Conservation (phyloP, 768 basidiomycete genomes). For the Nidularia pulvinata region DNA sequence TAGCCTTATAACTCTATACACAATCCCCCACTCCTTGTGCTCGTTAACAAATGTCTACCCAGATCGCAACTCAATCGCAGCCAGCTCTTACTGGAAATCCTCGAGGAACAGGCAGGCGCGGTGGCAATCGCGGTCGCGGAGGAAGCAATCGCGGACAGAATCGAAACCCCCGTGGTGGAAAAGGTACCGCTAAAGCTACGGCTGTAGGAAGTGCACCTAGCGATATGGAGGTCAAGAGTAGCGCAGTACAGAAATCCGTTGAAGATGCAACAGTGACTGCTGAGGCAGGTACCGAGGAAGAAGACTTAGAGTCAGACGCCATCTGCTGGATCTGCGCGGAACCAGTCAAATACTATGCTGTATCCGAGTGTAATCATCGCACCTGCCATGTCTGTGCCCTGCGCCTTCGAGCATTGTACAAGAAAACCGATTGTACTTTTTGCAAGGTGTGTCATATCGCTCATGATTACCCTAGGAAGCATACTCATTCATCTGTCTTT, state of each 20-base stretch:
- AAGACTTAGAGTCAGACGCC: slow-evolving; percentile 33
- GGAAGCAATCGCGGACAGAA: slow-evolving; percentile 11
- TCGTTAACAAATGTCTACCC: slow-evolving; percentile 15
- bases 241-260: not conserved
- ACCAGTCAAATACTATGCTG: slow-evolving; percentile 85
- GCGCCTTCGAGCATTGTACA: slow-evolving; percentile 88
- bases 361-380: slow-evolving; percentile 91
- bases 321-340: slow-evolving; percentile 97
- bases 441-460: slow-evolving; percentile 88
- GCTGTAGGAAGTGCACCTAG: not conserved
- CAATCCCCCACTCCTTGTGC: too few relatives aligned
- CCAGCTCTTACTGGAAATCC: not conserved
- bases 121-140: slow-evolving; percentile 7
- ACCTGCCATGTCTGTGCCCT: slow-evolving; percentile 96
- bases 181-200: not conserved
- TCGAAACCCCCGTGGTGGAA: slow-evolving; percentile 1
- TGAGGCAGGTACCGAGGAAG: slow-evolving; percentile 24
- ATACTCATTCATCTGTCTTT: not conserved
- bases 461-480: slow-evolving; percentile 70
- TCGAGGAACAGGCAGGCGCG: slow-evolving; percentile 8
- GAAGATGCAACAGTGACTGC: not conserved
- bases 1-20: too few relatives aligned
- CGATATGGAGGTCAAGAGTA: not conserved
- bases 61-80: slow-evolving; percentile 13
- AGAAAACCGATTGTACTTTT: slow-evolving; percentile 92